These are phyloP conservation scores for Digitaria exilis DNA, from an alignment of 202 grass and related monocot species.

Conservation along the genomic window DNA sequence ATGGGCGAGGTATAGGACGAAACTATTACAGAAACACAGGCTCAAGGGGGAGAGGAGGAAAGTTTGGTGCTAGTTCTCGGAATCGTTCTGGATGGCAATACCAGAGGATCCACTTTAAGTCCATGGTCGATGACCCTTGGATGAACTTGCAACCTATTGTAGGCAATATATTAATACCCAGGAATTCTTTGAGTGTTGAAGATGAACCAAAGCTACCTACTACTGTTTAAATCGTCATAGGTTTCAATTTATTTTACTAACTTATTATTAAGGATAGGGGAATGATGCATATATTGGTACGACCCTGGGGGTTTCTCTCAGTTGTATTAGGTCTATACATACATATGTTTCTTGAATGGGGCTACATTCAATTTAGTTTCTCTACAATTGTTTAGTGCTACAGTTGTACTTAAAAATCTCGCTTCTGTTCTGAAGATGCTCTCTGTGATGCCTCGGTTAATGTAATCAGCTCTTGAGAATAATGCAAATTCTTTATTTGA, in stretches of 20 bases:
- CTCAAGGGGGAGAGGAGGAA: slow-evolving; percentile 21
- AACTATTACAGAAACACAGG: slow-evolving; percentile 1
- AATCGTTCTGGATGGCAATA: slow-evolving; percentile 5
- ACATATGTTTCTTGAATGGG: not conserved
- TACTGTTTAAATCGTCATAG: not conserved
- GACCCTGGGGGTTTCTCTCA: not conserved
- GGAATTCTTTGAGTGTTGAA: not conserved
- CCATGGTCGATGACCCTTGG: slow-evolving; percentile 54
- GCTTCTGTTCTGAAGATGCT: not conserved
- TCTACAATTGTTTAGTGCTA: not conserved
- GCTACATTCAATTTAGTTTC: not conserved
- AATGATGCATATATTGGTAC: not conserved
- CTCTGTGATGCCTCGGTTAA: not conserved
- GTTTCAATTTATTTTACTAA: not conserved
- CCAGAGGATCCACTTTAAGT: not conserved
- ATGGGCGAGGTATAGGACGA: slow-evolving; percentile 23
- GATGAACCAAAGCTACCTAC: not conserved
- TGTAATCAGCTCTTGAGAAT: not conserved
- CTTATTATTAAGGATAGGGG: not conserved
- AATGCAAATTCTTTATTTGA: not conserved
- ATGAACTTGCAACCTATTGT: slow-evolving; percentile 34
- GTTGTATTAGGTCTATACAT: not conserved
- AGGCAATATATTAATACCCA: slow-evolving; percentile 40
- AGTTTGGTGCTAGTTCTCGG: not conserved
- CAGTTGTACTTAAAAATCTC: not conserved